Base-by-base conservation (phyloP, 2,329 filamentous ascomycete genomes). In the Aspergillus pseudoterreus region DNA sequence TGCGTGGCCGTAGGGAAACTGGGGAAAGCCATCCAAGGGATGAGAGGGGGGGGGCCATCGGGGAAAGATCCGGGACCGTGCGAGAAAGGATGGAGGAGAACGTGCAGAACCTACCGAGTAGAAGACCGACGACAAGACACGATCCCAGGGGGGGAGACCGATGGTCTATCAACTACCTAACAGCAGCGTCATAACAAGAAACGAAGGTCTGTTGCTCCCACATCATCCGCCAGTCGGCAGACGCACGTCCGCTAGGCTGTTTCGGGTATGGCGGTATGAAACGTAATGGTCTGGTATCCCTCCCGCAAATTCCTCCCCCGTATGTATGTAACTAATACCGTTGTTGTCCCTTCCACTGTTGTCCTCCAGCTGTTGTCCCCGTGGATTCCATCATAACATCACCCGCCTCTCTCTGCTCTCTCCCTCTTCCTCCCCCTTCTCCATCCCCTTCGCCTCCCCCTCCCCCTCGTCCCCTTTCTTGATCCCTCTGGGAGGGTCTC, bases 1-100 rank as follows among this genome's bases (percentile, higher is more conserved):
- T 72, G 70, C 70, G 69, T 72, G 70, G 69, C 58, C 62, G 70
- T 71, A 72, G 56, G 46, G 46, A 45, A 36, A 39, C 27, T 21
- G 17, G 21, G 19, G 36, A 24, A 44, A 43, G 43, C 32, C 21
- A 42, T 32, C 39, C 38, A 49, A n/a, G 38, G 35, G 44, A 44
- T 30, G 22, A 43, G 36, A 17, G 30, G 45, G 44, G 45, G 44
- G 14, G 21, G 19, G 19, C 19, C 22, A 22, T 27, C 6, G 42
- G 15, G 32, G 35, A 38, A 41, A 3, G n/a, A 43, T 39, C 39
- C 35, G 35, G 35, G 35, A 38, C 15, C 35, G 14, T 38, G 35
- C 14, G 35, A n/a, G 15, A 30, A 42, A 46, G 19, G 27, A 17
- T 30, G 22, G 35, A 27, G 24, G 17, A 19, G 36, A 33, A 24